Evolutionary conservation across 2,329 filamentous ascomycete genomes (phyloP), one percentile per base, ranked within the genome.

Genomic region (Coniochaeta sp.): DNA sequence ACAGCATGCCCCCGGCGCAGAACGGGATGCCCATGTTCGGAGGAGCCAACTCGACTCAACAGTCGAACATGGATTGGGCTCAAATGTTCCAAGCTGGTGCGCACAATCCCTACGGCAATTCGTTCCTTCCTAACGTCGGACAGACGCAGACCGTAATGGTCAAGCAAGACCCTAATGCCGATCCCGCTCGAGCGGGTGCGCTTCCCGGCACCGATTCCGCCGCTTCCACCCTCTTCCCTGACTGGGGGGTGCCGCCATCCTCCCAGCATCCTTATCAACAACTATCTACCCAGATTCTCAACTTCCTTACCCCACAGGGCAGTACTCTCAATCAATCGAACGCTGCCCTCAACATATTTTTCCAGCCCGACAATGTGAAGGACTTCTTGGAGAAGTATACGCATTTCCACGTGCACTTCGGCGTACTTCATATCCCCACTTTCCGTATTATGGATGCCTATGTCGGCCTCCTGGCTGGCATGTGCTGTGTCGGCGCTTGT

Each of bases 31-130:
- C 81, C 64, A 85, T 86, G 78, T 85, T 85, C 73, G 80, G 78
- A 70, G 79, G 78, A 71, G 82, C 83, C 67, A 82, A 81, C 75
- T 76, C 81, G 74, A 81, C 81, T 74, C 84, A 86, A 76, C 80
- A 83, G 76, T 78, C 80, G 72, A 76, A 81, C 78, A 78, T 89
- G 78, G 88, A 91, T 77, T 91, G 89, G 89, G 83, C 87, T 70
- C 83, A 88, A 73, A 89, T 91, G 85, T 90, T 90, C 79, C 88
- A 87, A 78, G 76, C 86, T 78, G 86, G 86, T 82, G 81, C 84
- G 77, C 84, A 88, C 75, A 79, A 85, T 76, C 79, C 81, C 74
- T 86, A 84, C 76, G 82, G 83, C 79, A 83, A 79, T 72, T 79
- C 81, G 72, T 86, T 83, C 76, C 77, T 80, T 73, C 77, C 87